Evolutionary conservation across 768 basidiomycete genomes (phyloP).

Genomic region (Lentinula lateritia): DNA sequence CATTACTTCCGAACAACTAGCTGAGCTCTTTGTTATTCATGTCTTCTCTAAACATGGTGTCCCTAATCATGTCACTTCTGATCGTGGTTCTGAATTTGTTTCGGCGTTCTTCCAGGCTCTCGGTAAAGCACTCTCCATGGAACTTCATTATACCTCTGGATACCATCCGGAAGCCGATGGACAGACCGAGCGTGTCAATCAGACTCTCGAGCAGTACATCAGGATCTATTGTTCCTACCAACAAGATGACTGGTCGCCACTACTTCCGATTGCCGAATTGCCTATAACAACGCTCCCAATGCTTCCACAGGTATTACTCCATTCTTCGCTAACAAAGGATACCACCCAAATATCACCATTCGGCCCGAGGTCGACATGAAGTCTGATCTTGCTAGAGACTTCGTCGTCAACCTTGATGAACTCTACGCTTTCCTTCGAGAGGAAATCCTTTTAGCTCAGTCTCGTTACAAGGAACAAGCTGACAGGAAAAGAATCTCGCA

Average conservation of each 20-base stretch:
- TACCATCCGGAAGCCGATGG: conserved; percentile 19
- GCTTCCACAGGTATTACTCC: conserved; percentile 19
- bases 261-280: conserved; percentile 21
- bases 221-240: conserved; percentile 17
- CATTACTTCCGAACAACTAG: conserved; percentile 9
- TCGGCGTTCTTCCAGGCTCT: conserved; percentile 14
- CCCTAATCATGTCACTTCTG: conserved; percentile 12
- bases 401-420: conserved; percentile 12
- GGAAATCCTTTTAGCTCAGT: conserved; percentile 12
- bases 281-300: conserved; percentile 21
- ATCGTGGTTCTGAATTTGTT: conserved; percentile 16
- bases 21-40: conserved; percentile 11
- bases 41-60: conserved; percentile 19
- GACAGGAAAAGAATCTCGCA: no score
- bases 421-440: conserved; percentile 14
- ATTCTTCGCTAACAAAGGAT: conserved; percentile 23
- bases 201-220: conserved; percentile 18
- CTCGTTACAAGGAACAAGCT: neutral
- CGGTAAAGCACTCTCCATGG: conserved; percentile 9
- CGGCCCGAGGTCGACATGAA: conserved; percentile 12
- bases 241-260: conserved; percentile 20
- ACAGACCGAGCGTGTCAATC: conserved; percentile 19
- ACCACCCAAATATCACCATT: conserved; percentile 15
- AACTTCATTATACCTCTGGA: conserved; percentile 12
- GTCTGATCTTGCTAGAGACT: conserved; percentile 11